These are phyloP conservation scores for Gnetum montanum DNA, from an alignment of 75 land plant genomes.

Conservation along the genomic window DNA sequence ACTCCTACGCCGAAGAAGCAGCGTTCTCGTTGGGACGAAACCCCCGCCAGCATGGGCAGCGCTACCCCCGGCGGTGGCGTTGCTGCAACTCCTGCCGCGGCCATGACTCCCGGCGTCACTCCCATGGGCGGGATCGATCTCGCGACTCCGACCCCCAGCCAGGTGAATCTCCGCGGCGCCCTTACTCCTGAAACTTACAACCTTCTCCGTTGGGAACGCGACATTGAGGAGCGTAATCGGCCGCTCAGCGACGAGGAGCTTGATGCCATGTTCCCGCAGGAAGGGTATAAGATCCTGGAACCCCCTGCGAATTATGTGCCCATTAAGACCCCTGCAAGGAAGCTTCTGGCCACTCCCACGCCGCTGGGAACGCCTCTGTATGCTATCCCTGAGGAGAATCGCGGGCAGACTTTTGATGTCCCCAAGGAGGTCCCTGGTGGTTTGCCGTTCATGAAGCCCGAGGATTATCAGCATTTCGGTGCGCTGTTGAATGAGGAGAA, in stretches of 20 bases:
- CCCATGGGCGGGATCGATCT: slow-evolving; percentile 89
- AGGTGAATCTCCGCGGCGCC: slow-evolving; percentile 56
- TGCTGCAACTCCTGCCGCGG: slow-evolving; percentile 72
- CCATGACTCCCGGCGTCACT: slow-evolving; percentile 87
- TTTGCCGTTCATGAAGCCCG: slow-evolving; percentile 91
- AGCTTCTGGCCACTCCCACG: slow-evolving; percentile 90
- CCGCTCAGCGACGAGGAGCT: slow-evolving; percentile 91
- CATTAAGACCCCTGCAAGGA: slow-evolving; percentile 94
- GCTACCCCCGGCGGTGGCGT: slow-evolving; percentile 75
- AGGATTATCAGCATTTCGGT: slow-evolving; percentile 90
- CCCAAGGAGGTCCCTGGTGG: slow-evolving; percentile 94
- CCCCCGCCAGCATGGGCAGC: slow-evolving; percentile 88
- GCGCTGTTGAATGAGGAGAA: slow-evolving; percentile 78
- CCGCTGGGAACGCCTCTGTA: slow-evolving; percentile 88
- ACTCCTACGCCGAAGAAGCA: slow-evolving; percentile 94
- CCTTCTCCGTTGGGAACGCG: slow-evolving; percentile 88
- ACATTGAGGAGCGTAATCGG: slow-evolving; percentile 89
- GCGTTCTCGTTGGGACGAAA: slow-evolving; percentile 98
- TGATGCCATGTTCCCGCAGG: slow-evolving; percentile 91
- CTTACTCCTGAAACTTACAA: slow-evolving; percentile 92
- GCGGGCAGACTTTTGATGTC: slow-evolving; percentile 90
- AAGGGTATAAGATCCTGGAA: slow-evolving; percentile 86
- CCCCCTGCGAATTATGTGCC: slow-evolving; percentile 94
- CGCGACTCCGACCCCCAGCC: slow-evolving; percentile 83
- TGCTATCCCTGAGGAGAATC: slow-evolving; percentile 89